Percentiles rank a stretch among this genome's conserved stretches.
Conservation (phyloP, 257 asterid genomes). For the Fraxinus americana region DNA sequence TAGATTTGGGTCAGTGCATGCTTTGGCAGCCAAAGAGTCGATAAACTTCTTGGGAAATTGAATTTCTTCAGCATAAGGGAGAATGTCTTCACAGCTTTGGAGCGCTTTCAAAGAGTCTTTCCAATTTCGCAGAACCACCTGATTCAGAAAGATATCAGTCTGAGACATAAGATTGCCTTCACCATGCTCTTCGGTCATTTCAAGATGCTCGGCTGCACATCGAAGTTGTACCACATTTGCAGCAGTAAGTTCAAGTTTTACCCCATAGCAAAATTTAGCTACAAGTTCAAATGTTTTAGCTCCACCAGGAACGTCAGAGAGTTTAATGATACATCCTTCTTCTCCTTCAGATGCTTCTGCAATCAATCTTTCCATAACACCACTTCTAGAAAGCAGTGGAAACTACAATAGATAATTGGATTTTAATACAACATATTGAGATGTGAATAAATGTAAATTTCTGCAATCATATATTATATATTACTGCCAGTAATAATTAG, state of each 20-base stretch:
- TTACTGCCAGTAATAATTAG: neutral
- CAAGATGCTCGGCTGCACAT: conserved; percentile 89
- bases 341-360: conserved; percentile 74
- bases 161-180: conserved; percentile 82
- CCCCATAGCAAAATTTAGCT: conserved; percentile 93
- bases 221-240: conserved; percentile 81
- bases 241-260: conserved; percentile 89
- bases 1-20: conserved; percentile 73
- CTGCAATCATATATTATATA: neutral
- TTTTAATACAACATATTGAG: conserved; percentile 6
- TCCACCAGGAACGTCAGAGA: conserved; percentile 82
- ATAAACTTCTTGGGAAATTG: conserved; percentile 71
- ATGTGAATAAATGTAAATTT: neutral
- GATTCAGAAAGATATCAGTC: conserved; percentile 79
- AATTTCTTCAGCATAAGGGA: conserved; percentile 67
- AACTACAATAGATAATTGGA: conserved; percentile 50
- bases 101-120: conserved; percentile 86
- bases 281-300: conserved; percentile 88
- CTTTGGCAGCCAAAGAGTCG: conserved; percentile 79
- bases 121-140: conserved; percentile 72
- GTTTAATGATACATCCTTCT: conserved; percentile 56
- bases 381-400: conserved; percentile 95
- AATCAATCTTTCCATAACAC: conserved; percentile 82
- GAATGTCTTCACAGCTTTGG: conserved; percentile 75
- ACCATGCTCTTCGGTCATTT: conserved; percentile 89